These are phyloP conservation scores for Russula brevipes DNA, from an alignment of 768 basidiomycete species.

Conservation along the genomic window DNA sequence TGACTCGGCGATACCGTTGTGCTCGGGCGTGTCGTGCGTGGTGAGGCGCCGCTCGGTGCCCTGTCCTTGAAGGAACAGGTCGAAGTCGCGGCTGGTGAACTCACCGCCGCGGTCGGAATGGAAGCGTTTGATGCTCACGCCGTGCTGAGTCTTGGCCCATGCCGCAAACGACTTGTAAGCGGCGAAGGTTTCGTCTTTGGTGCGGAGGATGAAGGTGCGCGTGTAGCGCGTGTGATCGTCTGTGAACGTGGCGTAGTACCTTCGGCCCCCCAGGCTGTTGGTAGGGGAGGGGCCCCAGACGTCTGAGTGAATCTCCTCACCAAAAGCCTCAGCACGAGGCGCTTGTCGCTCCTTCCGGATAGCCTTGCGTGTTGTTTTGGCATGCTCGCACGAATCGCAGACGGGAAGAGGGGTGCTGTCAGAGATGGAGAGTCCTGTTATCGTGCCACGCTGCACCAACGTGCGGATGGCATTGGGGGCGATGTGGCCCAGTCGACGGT, in stretches of 20 bases:
- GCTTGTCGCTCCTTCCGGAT: background rate
- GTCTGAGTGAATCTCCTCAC: slow-evolving; percentile 11
- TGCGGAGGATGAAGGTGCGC: slow-evolving; percentile 27
- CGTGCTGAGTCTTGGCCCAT: slow-evolving; percentile 28
- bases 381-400: background rate
- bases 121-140: slow-evolving; percentile 30
- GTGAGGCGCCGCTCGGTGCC: slow-evolving; percentile 28
- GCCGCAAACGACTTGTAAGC: slow-evolving; percentile 30
- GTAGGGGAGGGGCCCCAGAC: slow-evolving; percentile 19
- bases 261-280: slow-evolving; percentile 26
- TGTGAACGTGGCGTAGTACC: slow-evolving; percentile 36
- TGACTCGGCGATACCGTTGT: slow-evolving; percentile 39
- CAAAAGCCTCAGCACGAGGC: background rate
- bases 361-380: background rate
- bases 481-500: background rate
- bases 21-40: slow-evolving; percentile 31
- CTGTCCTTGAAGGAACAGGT: slow-evolving; percentile 23
- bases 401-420: fast-evolving
- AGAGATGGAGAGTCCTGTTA: background rate
- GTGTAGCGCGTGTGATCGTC: slow-evolving; percentile 34
- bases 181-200: slow-evolving; percentile 31
- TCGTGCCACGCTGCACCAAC: background rate
- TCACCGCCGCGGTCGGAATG: slow-evolving; percentile 33
- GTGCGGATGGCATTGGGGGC: background rate
- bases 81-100: slow-evolving; percentile 28